Base-by-base conservation (phyloP, 352 stramenopile species). In the Stephanocyclus meneghinianus region DNA sequence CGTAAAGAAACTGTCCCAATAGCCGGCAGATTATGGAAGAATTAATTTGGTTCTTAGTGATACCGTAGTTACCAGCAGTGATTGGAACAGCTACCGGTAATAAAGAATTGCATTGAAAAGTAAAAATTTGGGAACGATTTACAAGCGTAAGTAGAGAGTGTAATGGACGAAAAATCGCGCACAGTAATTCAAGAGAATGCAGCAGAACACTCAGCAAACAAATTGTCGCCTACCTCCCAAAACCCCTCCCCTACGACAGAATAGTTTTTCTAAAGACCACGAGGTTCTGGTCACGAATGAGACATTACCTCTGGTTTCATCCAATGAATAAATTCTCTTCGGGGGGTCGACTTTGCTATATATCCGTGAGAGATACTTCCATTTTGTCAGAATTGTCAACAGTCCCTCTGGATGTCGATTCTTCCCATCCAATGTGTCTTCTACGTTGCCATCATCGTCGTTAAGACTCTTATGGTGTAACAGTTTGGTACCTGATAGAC, bases 241-340 rank as follows among this genome's bases (percentile, higher is more conserved):
- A 42, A 62, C 26, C 35, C 53, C 53, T 44, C 68, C 68, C 35
- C 11, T 74, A 11, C 67, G 47, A 56, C 73, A 86, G 26, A 83
- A 86, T 3, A 86, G 56, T 42, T 83, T 86, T 18, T 86, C 74
- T 48, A 86, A 69, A 42, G 53, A 74, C 78, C 78, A 86, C 1
- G 74, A 80, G 16, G 80, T 66, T 26, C 68, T 62, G 7, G 78
- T 86, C n/a, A 68, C 60, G 55, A 68, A 56, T 44, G 60, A 68
- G 7, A 68, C 60, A 42, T 11, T 57, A 42, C 60, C 60, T 68
- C 37, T 42, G 8, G 60, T 57, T 56, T 68, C 60, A 48, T 59
- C 47, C 32, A 71, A 35, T 60, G 63, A 37, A 32, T 71, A 71
- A 35, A 71, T 48, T 15, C 63, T 45, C 47, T 60, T 71, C 18